Evolutionary conservation across 352 stramenopile species (phyloP).

Genomic region (Phytophthora europaea): DNA sequence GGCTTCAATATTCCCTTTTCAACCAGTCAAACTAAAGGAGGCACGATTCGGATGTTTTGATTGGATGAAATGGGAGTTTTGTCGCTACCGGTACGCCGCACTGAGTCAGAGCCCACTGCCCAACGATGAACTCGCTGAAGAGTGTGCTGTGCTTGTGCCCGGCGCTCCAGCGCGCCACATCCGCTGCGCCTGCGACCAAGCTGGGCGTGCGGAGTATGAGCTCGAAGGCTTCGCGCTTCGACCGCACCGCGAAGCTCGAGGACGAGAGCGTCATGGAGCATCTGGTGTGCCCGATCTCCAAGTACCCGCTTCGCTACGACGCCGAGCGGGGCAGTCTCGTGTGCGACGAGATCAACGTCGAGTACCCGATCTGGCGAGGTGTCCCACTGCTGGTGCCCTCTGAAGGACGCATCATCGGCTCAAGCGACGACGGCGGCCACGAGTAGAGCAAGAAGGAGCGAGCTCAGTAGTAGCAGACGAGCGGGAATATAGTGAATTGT

Average conservation of each 20-base stretch:
- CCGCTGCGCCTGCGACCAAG: neutral
- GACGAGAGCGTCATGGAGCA: conserved; percentile 84
- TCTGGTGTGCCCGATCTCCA: conserved; percentile 89
- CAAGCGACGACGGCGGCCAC: conserved; percentile 36
- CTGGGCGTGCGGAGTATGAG: conserved; percentile 12
- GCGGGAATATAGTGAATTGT: conserved; percentile 25
- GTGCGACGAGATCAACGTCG: conserved; percentile 85
- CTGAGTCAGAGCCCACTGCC: too few species aligned
- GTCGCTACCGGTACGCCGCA: neutral
- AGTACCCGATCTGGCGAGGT: conserved; percentile 86
- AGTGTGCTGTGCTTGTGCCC: conserved; percentile 24
- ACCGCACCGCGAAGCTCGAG: conserved; percentile 37
- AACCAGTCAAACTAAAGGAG: conserved; percentile 18
- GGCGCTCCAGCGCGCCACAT: conserved; percentile 9
- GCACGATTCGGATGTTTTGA: neutral
- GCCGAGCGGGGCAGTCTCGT: conserved; percentile 64
- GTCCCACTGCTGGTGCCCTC: conserved; percentile 78
- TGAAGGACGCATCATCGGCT: conserved; percentile 76
- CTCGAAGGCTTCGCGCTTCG: conserved; percentile 24
- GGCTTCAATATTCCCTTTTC: conserved; percentile 46
- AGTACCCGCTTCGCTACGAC: conserved; percentile 84
- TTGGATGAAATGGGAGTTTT: conserved; percentile 33
- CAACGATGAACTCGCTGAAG: conserved; percentile 25
- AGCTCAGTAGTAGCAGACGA: neutral
- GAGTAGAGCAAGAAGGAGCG: conserved; percentile 10